Conservation (phyloP, 2,329 filamentous ascomycete species). For the Sporothrix humicola region DNA sequence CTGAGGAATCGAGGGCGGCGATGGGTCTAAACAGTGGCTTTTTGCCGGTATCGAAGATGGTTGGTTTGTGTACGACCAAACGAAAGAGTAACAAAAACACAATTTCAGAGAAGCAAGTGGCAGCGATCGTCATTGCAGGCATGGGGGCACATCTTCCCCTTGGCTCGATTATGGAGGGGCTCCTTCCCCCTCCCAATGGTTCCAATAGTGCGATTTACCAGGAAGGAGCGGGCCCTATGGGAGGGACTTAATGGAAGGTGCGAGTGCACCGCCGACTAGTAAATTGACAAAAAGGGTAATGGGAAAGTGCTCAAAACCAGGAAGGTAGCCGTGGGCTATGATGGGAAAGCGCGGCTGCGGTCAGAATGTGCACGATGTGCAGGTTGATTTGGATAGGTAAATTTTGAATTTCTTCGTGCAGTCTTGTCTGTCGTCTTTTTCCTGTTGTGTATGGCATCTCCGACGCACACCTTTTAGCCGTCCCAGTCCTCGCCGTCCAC, state of each 20-base stretch:
- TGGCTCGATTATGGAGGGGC: background rate
- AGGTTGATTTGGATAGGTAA: background rate
- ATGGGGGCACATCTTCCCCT: background rate
- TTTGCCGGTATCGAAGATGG: background rate
- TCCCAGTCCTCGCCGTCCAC: background rate
- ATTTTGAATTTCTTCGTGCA: background rate
- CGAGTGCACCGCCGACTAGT: background rate
- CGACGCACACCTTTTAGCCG: background rate
- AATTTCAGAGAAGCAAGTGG: background rate
- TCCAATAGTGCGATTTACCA: background rate
- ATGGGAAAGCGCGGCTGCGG: slow-evolving; percentile 22
- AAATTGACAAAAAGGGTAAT: slow-evolving; percentile 1
- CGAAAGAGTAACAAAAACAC: slow-evolving; percentile 15
- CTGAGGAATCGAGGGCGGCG: no score
- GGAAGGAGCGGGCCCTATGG: background rate
- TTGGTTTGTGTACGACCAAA: background rate
- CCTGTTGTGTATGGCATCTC: slow-evolving; percentile 14
- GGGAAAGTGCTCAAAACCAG: slow-evolving; percentile 9
- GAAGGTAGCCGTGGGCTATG: background rate
- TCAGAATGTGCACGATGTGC: background rate
- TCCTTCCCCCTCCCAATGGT: slow-evolving; percentile 9
- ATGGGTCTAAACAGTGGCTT: no score
- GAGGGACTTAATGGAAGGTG: background rate
- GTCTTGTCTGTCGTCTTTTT: background rate
- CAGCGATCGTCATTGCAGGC: slow-evolving; percentile 26